Conservation (phyloP, 108 stramenopile genomes). For the Skeletonema menzelii region DNA sequence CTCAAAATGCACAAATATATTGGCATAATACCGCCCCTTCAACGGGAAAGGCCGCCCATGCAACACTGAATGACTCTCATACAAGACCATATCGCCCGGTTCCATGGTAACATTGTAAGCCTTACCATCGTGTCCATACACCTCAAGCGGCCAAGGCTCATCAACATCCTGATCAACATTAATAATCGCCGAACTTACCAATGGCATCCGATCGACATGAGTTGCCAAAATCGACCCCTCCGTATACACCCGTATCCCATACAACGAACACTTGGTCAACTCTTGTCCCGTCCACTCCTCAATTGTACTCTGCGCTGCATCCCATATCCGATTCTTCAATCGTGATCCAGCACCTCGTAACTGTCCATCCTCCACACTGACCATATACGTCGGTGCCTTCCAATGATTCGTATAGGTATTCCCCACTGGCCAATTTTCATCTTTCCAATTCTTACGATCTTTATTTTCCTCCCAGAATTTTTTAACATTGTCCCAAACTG, state of each 20-base stretch:
- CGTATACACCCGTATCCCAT: constrained; percentile 91
- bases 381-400: constrained; percentile 61
- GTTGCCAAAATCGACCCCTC: constrained; percentile 80
- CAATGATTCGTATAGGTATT: constrained; percentile 86
- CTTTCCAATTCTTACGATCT: constrained; percentile 33
- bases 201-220: constrained; percentile 91
- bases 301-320: constrained; percentile 68
- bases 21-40: constrained; percentile 85
- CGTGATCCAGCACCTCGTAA: constrained; percentile 62
- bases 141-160: constrained; percentile 93
- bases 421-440: constrained; percentile 64
- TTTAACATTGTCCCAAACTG: constrained; percentile 59
- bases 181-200: constrained; percentile 88
- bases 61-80: constrained; percentile 88
- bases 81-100: constrained; percentile 90
- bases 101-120: constrained; percentile 91
- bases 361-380: constrained; percentile 63
- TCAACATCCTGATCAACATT: constrained; percentile 91
- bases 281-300: constrained; percentile 89
- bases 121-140: constrained; percentile 89
- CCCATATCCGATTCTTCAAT: constrained; percentile 74
- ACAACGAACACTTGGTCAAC: constrained; percentile 73
- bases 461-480: constrained; percentile 76
- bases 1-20: constrained; percentile 92
- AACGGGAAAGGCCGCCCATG: constrained; percentile 92